These are phyloP conservation scores for Quillaja saponaria DNA, from an alignment of 306 rosid genomes.

Conservation along the genomic window DNA sequence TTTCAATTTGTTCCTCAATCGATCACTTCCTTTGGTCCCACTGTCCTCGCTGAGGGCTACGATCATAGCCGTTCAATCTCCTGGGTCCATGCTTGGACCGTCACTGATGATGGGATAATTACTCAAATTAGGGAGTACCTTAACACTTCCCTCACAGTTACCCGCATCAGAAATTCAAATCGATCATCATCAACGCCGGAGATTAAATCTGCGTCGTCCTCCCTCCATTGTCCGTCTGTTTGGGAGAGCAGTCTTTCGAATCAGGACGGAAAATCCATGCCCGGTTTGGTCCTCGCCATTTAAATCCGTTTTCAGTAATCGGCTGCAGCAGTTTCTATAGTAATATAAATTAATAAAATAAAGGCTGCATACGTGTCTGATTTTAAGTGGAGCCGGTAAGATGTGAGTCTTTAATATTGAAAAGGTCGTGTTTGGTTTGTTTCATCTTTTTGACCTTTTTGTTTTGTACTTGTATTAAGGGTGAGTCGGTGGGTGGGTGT, in stretches of 20 bases:
- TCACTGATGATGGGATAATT: slow-evolving; percentile 77
- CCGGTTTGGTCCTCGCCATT: slow-evolving; percentile 88
- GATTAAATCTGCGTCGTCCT: slow-evolving; percentile 35
- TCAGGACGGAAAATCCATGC: slow-evolving; percentile 81
- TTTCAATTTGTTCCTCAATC: slow-evolving; percentile 65
- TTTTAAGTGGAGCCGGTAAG: background rate
- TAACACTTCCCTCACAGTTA: slow-evolving; percentile 91
- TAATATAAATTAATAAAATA: slow-evolving; percentile 28
- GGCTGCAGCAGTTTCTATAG: slow-evolving; percentile 27
- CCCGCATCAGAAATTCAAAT: slow-evolving; percentile 48
- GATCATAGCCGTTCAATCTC: slow-evolving; percentile 51
- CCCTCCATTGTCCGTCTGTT: slow-evolving; percentile 62
- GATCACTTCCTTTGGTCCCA: slow-evolving; percentile 59
- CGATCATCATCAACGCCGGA: slow-evolving; percentile 37
- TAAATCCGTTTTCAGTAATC: slow-evolving; percentile 16
- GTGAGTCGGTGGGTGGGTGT: background rate
- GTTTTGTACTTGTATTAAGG: background rate
- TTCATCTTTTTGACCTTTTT: background rate
- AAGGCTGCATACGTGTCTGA: slow-evolving; percentile 33
- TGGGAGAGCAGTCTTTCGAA: slow-evolving; percentile 86
- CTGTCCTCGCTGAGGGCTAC: slow-evolving; percentile 81
- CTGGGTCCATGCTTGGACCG: slow-evolving; percentile 93
- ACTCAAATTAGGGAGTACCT: slow-evolving; percentile 86
- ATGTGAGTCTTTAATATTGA: slow-evolving; percentile 33
- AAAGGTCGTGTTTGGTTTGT: background rate